A percentile compares a stretch with the other conserved stretches of the same genome.
These are phyloP conservation scores for Penicillium fimorum DNA, from an alignment of 495 filamentous ascomycete species.

Conservation along the genomic window DNA sequence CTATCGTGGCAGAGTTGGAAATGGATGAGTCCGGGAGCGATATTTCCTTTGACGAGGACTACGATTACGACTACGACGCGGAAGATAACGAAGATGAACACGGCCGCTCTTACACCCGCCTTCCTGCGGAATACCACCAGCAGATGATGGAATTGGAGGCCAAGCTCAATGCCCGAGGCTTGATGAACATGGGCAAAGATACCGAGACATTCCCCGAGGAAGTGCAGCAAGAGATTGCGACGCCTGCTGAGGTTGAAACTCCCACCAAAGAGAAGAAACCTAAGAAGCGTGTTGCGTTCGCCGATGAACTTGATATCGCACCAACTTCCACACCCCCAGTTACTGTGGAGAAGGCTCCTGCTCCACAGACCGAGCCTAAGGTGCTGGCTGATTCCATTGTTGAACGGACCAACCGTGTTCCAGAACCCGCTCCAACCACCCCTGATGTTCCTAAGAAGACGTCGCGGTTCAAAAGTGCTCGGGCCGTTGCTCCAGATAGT, in stretches of 20 bases:
- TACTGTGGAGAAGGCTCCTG: slow-evolving; percentile 30
- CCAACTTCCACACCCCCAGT: slow-evolving; percentile 34
- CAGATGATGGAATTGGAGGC: slow-evolving; percentile 84
- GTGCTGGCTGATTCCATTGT: slow-evolving; percentile 49
- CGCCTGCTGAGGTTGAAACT: slow-evolving; percentile 19
- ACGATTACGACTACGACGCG: slow-evolving; percentile 51
- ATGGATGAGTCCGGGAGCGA: slow-evolving; percentile 68
- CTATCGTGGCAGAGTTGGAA: slow-evolving; percentile 90
- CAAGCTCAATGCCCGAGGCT: slow-evolving; percentile 57
- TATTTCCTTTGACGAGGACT: slow-evolving; percentile 55
- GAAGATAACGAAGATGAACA: slow-evolving; percentile 63
- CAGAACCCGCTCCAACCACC: slow-evolving; percentile 14
- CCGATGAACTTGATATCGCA: slow-evolving; percentile 71
- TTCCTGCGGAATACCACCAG: slow-evolving; percentile 69
- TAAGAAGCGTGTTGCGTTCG: slow-evolving; percentile 78
- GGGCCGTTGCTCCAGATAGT: slow-evolving; percentile 15
- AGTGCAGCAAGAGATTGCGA: slow-evolving; percentile 32
- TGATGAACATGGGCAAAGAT: slow-evolving; percentile 54
- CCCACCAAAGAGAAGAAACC: slow-evolving; percentile 32
- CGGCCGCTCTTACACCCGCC: slow-evolving; percentile 61
- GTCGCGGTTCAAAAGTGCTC: slow-evolving; percentile 45
- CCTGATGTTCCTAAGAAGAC: slow-evolving; percentile 38
- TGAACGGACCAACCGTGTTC: slow-evolving; percentile 34
- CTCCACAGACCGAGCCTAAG: slow-evolving; percentile 36
- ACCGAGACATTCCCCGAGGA: slow-evolving; percentile 33